These are phyloP conservation scores for Sugiyamaella qingdaonensis DNA, from an alignment of 805 yeast genomes.

Conservation along the genomic window DNA sequence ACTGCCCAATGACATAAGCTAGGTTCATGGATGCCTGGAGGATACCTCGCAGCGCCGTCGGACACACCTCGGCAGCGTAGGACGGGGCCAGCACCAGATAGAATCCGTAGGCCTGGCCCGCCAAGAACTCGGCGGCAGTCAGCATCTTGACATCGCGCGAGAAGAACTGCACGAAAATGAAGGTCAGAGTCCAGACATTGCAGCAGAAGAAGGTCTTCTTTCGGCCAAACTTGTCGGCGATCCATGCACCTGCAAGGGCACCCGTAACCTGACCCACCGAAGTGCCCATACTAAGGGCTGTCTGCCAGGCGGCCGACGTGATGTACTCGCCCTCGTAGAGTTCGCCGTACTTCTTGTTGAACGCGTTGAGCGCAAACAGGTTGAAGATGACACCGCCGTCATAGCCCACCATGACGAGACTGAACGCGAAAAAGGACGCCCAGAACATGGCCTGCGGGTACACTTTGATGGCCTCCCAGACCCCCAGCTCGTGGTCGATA, in stretches of 20 bases:
- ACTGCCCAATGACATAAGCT: conserved; percentile 56
- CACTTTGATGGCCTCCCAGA: conserved; percentile 35
- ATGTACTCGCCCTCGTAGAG: conserved; percentile 18
- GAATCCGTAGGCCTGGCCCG: conserved; percentile 46
- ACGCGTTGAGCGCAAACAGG: conserved; percentile 45
- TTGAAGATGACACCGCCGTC: conserved; percentile 40
- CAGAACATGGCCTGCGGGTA: conserved; percentile 46
- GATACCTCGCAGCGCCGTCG: conserved; percentile 44
- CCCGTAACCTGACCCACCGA: conserved; percentile 44
- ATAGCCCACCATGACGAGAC: conserved; percentile 48
- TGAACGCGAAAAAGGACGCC: conserved; percentile 42
- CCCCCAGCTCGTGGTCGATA: conserved; percentile 28
- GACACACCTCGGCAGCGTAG: conserved; percentile 53
- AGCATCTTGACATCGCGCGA: conserved; percentile 36
- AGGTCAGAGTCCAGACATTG: neutral
- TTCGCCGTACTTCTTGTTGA: conserved; percentile 40
- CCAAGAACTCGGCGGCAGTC: conserved; percentile 35
- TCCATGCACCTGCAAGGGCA: conserved; percentile 5
- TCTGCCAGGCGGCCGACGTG: conserved; percentile 27
- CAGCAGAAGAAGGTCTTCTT: conserved; percentile 1
- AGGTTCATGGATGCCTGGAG: conserved; percentile 35
- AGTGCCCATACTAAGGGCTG: conserved; percentile 21
- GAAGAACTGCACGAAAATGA: conserved; percentile 42
- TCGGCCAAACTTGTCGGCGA: conserved; percentile 8
- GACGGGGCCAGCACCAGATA: conserved; percentile 46